Percentiles rank a stretch among this genome's conserved stretches.
These are phyloP conservation scores for Yarrowia galli DNA, from an alignment of 1,139 yeast species.

Conservation along the genomic window DNA sequence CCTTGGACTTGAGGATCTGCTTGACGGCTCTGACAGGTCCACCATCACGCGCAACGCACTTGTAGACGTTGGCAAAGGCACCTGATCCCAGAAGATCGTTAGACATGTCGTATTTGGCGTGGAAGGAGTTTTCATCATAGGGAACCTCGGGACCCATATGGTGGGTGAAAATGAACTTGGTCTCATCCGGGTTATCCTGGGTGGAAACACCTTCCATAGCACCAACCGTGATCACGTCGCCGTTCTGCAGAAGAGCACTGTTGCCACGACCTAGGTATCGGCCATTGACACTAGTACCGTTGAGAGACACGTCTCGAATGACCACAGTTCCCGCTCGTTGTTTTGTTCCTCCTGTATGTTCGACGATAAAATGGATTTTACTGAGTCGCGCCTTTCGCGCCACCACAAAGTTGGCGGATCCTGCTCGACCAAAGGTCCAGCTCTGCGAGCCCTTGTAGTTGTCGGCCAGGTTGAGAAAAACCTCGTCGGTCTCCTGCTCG, in stretches of 20 bases:
- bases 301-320: slow-evolving; percentile 57
- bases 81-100: slow-evolving; percentile 93
- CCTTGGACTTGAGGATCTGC: slow-evolving; percentile 81
- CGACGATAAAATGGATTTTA: slow-evolving; percentile 76
- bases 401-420: slow-evolving; percentile 66
- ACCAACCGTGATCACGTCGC: slow-evolving; percentile 85
- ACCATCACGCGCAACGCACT: slow-evolving; percentile 82
- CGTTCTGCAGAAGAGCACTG: slow-evolving; percentile 58
- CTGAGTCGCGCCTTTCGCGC: slow-evolving; percentile 74
- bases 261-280: slow-evolving; percentile 59
- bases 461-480: neutral
- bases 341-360: slow-evolving; percentile 49
- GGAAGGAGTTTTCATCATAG: slow-evolving; percentile 52
- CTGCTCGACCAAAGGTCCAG: slow-evolving; percentile 84
- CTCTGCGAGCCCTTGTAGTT: slow-evolving; percentile 25
- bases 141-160: slow-evolving; percentile 43
- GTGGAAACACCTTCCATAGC: slow-evolving; percentile 90
- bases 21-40: slow-evolving; percentile 91
- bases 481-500: slow-evolving; percentile 4
- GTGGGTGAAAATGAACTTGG: slow-evolving; percentile 74
- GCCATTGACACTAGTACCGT: slow-evolving; percentile 88
- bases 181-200: slow-evolving; percentile 82
- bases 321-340: slow-evolving; percentile 41
- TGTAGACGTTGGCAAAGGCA: slow-evolving; percentile 94
- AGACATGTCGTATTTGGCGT: slow-evolving; percentile 76